These are phyloP conservation scores for Nissolia schottii DNA, from an alignment of 306 rosid genomes.

Conservation along the genomic window DNA sequence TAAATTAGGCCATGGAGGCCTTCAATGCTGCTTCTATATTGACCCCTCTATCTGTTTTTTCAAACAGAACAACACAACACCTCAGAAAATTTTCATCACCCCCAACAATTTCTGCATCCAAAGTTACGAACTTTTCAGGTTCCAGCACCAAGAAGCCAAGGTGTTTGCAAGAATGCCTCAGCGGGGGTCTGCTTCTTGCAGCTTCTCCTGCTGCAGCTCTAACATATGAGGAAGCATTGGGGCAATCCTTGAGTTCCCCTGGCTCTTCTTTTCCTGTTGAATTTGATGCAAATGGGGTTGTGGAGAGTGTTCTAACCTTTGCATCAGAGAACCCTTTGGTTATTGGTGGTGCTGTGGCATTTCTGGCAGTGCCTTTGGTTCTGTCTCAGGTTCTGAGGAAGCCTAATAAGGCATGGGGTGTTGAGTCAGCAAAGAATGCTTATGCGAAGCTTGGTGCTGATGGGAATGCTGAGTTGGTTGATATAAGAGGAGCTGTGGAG, in stretches of 20 bases:
- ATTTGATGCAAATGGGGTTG: constrained; percentile 45
- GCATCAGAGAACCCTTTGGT: constrained; percentile 65
- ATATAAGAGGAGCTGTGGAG: constrained; percentile 63
- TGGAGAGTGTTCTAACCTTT: constrained; percentile 50
- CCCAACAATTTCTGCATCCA: constrained; percentile 37
- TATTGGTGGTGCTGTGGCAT: constrained; percentile 62
- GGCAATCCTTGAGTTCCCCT: constrained; percentile 30
- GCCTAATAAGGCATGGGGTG: constrained; percentile 82
- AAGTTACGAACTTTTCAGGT: constrained; percentile 34
- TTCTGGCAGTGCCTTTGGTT: constrained; percentile 73
- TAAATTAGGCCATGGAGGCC: constrained; percentile 94
- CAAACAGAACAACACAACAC: constrained; percentile 53
- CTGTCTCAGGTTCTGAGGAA: constrained; percentile 63
- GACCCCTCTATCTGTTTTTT: constrained; percentile 70
- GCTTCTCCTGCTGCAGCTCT: constrained; percentile 68
- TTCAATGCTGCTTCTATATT: constrained; percentile 68
- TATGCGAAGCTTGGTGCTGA: constrained; percentile 72
- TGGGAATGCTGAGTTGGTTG: constrained; percentile 68
- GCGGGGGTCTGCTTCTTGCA: constrained; percentile 47
- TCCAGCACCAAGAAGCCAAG: constrained; percentile 5
- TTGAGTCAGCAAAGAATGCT: constrained; percentile 83
- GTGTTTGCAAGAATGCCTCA: too few relatives aligned
- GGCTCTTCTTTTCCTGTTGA: constrained; percentile 34
- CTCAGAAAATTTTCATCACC: constrained; percentile 43
- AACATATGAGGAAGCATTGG: constrained; percentile 77